Conservation (phyloP, 257 asterid species). For the Galeopsis tetrahit region DNA sequence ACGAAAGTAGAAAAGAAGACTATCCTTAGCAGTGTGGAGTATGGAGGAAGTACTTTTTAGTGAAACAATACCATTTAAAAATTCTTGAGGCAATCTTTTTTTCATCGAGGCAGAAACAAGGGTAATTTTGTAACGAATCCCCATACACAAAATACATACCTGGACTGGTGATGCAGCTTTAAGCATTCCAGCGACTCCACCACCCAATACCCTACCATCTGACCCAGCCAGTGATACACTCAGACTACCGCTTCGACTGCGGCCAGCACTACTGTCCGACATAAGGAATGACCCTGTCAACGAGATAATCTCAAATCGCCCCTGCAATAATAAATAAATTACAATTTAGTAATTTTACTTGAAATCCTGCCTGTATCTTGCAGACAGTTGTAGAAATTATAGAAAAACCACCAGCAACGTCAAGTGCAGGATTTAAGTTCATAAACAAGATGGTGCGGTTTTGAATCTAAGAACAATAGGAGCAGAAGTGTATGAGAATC, state of each 20-base stretch:
- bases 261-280: constrained; percentile 61
- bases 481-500: no score
- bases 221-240: constrained; percentile 84
- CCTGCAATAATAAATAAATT: constrained; percentile 49
- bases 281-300: constrained; percentile 75
- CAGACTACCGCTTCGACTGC: constrained; percentile 59
- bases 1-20: no score
- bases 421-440: background rate
- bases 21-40: no score
- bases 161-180: constrained; percentile 83
- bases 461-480: background rate
- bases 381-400: background rate
- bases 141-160: constrained; percentile 37
- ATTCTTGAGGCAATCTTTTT: no score
- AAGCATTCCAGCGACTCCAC: constrained; percentile 86
- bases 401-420: background rate
- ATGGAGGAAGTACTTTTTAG: no score
- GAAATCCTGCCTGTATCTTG: background rate
- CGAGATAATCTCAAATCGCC: constrained; percentile 82
- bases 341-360: background rate
- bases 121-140: background rate
- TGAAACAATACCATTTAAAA: no score
- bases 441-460: background rate
- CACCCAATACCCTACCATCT: constrained; percentile 90
- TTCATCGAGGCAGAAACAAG: background rate